phyloP scores from a whole-genome alignment of 2,329 filamentous ascomycete genomes.

The Sclerotinia nivalis region DNA sequence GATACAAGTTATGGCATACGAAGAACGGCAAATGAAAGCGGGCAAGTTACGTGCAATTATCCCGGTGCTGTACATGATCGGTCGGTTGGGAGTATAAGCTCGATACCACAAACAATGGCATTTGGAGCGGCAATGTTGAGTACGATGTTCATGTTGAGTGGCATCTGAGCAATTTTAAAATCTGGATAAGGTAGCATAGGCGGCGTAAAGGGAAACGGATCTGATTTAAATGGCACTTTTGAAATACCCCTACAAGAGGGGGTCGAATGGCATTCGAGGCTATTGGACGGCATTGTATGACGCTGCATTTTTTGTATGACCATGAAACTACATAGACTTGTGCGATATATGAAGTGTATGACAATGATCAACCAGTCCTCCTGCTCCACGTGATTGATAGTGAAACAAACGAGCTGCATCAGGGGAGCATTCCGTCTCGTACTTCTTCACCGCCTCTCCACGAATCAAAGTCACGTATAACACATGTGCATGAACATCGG shows the following conservation, averaged over 20 bases:
- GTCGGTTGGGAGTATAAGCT: conserved; percentile 57
- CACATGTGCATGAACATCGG: background rate
- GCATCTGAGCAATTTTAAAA: conserved; percentile 20
- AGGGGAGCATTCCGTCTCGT: background rate
- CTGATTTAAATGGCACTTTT: conserved; percentile 24
- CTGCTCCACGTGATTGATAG: background rate
- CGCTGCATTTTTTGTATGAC: conserved; percentile 25
- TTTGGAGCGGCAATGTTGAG: conserved; percentile 27
- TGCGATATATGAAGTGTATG: conserved; percentile 21
- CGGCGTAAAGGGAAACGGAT: conserved; percentile 30
- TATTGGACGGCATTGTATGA: conserved; percentile 11
- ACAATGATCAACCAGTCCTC: background rate
- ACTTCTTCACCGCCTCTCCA: background rate
- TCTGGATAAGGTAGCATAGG: conserved; percentile 30
- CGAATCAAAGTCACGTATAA: background rate
- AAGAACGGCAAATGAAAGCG: conserved; percentile 32
- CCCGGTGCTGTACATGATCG: conserved; percentile 58
- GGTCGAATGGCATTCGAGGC: conserved; percentile 17
- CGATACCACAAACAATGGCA: conserved; percentile 36
- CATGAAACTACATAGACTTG: conserved; percentile 22
- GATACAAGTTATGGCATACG: conserved; percentile 49
- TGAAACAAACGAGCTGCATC: conserved; percentile 11
- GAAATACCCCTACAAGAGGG: conserved; percentile 14
- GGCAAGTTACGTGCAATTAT: conserved; percentile 56
- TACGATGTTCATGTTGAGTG: conserved; percentile 32